Percentiles rank a stretch among this genome's conserved stretches.
Conservation (phyloP, 768 basidiomycete genomes). For the Trichaptum fuscoviolaceum region DNA sequence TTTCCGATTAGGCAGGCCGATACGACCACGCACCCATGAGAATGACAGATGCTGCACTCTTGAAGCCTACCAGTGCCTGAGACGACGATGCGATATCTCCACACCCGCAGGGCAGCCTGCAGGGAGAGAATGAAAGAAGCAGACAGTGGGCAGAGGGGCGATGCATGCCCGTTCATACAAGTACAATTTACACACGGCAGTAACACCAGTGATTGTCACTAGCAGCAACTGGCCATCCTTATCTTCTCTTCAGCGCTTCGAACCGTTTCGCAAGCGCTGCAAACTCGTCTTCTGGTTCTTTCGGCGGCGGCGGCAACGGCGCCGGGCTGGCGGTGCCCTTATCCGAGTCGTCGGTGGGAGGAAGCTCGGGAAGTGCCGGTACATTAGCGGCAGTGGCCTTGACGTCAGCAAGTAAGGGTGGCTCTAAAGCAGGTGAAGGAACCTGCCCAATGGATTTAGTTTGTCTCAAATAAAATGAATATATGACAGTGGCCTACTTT, state of each 20-base stretch:
- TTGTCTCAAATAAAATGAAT: background rate
- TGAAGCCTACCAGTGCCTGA: background rate
- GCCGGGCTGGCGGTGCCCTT: slow-evolving; percentile 18
- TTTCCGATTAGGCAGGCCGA: background rate
- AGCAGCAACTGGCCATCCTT: slow-evolving; percentile 12
- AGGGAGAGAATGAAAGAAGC: slow-evolving; percentile 12
- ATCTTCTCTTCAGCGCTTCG: slow-evolving; percentile 82
- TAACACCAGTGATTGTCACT: slow-evolving; percentile 15
- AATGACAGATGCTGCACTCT: background rate
- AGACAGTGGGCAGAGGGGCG: background rate
- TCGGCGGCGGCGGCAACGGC: slow-evolving; percentile 10
- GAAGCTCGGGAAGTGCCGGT: slow-evolving; percentile 45
- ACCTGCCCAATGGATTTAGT: background rate
- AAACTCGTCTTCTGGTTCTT: slow-evolving; percentile 57
- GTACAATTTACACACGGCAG: slow-evolving; percentile 12
- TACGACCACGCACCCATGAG: background rate
- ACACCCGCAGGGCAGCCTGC: slow-evolving; percentile 3
- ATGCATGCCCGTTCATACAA: slow-evolving; percentile 4
- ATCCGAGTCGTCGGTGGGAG: slow-evolving; percentile 44
- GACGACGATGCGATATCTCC: background rate
- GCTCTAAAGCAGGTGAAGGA: slow-evolving; percentile 10
- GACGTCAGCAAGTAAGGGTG: slow-evolving; percentile 20
- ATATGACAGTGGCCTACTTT: slow-evolving; percentile 31
- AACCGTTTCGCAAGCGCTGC: slow-evolving; percentile 75
- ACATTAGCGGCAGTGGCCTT: slow-evolving; percentile 26